phyloP scores from a whole-genome alignment of 1,139 yeast genomes.

The Blastobotrys ciferrii region DNA sequence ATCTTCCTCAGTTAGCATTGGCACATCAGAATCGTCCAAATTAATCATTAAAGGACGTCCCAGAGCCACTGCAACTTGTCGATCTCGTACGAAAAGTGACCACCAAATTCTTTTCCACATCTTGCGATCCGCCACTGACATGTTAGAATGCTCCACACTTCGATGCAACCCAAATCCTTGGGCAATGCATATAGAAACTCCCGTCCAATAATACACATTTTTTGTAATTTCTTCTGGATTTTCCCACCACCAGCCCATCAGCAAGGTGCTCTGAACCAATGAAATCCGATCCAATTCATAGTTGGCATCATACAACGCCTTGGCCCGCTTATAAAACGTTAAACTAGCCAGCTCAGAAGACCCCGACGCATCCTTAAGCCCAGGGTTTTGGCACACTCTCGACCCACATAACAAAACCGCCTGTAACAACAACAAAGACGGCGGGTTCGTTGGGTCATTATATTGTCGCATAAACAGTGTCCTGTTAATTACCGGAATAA shows the following conservation, averaged over 20 bases:
- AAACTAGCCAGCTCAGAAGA: conserved; percentile 57
- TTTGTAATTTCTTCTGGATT: conserved; percentile 76
- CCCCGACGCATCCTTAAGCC: conserved; percentile 55
- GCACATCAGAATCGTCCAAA: conserved; percentile 74
- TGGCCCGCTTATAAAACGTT: conserved; percentile 74
- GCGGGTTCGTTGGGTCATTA: conserved; percentile 60
- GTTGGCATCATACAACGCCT: conserved; percentile 69
- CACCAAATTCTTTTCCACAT: conserved; percentile 78
- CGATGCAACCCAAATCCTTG: conserved; percentile 80
- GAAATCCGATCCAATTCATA: conserved; percentile 71
- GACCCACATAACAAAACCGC: conserved; percentile 71
- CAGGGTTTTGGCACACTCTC: conserved; percentile 57
- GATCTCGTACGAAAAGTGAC: conserved; percentile 71
- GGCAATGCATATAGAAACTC: conserved; percentile 70
- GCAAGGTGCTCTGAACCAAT: conserved; percentile 62
- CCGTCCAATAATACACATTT: conserved; percentile 75
- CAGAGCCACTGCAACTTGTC: conserved; percentile 70
- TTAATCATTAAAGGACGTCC: conserved; percentile 73
- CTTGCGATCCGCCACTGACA: conserved; percentile 49
- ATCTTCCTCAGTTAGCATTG: conserved; percentile 66
- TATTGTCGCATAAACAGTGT: conserved; percentile 58
- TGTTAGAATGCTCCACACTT: conserved; percentile 34
- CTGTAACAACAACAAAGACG: conserved; percentile 66
- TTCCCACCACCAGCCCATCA: conserved; percentile 73
- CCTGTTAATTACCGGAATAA: conserved; percentile 69